A percentile compares a stretch with the other conserved stretches of the same genome.
phyloP scores from a whole-genome alignment of 768 basidiomycete genomes.

The Hortiboletus campestris region DNA sequence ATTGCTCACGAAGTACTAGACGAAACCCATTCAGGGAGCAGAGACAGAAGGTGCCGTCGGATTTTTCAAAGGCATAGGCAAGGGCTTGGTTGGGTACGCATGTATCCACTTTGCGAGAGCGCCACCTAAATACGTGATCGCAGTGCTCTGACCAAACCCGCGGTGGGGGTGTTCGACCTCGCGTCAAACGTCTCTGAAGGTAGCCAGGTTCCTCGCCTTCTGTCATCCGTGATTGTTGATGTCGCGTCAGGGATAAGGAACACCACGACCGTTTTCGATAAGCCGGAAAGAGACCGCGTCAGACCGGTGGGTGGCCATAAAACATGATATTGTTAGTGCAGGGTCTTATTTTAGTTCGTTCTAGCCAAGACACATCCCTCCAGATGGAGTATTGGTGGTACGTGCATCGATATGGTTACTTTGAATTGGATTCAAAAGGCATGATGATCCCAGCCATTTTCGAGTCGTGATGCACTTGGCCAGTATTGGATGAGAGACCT shows the following conservation, averaged over 20 bases:
- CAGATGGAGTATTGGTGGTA: slow-evolving; percentile 86
- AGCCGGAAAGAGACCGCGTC: slow-evolving; percentile 81
- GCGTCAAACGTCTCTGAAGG: slow-evolving; percentile 94
- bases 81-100: slow-evolving; percentile 86
- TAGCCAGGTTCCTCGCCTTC: slow-evolving; percentile 23
- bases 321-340: background rate
- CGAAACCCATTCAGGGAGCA: slow-evolving; percentile 96
- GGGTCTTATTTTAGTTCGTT: background rate
- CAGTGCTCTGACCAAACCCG: slow-evolving; percentile 93
- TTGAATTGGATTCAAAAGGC: background rate
- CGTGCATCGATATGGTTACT: slow-evolving; percentile 26
- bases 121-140: background rate
- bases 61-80: slow-evolving; percentile 97
- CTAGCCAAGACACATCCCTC: slow-evolving; percentile 80
- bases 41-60: slow-evolving; percentile 92
- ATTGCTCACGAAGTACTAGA: slow-evolving; percentile 43
- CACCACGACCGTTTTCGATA: slow-evolving; percentile 97
- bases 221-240: slow-evolving; percentile 5
- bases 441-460: slow-evolving; percentile 64
- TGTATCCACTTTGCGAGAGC: background rate
- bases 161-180: slow-evolving; percentile 94
- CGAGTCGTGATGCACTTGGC: slow-evolving; percentile 84
- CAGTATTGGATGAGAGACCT: slow-evolving; percentile 98
- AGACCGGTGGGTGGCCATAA: slow-evolving; percentile 54
- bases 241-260: slow-evolving; percentile 81